Conservation (phyloP, 805 yeast genomes). For the Pichia exigua region DNA sequence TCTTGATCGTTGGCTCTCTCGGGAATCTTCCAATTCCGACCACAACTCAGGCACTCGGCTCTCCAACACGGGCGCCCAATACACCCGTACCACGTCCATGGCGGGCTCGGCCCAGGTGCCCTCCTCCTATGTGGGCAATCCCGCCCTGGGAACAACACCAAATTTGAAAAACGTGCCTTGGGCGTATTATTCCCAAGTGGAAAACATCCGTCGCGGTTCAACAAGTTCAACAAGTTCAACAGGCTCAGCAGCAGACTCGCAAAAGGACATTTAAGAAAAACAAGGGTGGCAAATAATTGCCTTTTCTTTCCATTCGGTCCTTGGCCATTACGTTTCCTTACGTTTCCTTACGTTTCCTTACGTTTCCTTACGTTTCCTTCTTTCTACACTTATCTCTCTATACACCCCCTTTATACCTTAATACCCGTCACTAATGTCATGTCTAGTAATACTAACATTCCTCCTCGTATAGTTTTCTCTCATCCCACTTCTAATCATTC, state of each 20-base stretch:
- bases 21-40: constrained; percentile 1
- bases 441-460: not conserved
- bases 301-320: no score
- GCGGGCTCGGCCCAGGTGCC: not conserved
- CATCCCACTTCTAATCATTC: not conserved
- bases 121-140: not conserved
- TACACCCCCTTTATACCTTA: not conserved
- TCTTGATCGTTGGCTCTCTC: constrained; percentile 29
- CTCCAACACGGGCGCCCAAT: constrained; percentile 22
- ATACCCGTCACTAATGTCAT: not conserved
- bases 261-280: no score
- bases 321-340: no score
- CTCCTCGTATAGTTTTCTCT: not conserved
- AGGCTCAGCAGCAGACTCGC: no score
- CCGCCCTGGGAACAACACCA: constrained; percentile 15
- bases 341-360: no score
- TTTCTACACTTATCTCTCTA: not conserved
- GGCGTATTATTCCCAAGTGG: constrained; percentile 17
- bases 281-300: no score
- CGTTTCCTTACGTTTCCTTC: no score
- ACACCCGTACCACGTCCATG: not conserved
- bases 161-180: constrained; percentile 27
- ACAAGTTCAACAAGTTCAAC: not conserved
- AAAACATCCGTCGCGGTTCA: not conserved
- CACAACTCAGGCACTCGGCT: constrained; percentile 5